Evolutionary conservation across 73 alveolate species (phyloP).

Genomic region (Paramecium primaurelia): DNA sequence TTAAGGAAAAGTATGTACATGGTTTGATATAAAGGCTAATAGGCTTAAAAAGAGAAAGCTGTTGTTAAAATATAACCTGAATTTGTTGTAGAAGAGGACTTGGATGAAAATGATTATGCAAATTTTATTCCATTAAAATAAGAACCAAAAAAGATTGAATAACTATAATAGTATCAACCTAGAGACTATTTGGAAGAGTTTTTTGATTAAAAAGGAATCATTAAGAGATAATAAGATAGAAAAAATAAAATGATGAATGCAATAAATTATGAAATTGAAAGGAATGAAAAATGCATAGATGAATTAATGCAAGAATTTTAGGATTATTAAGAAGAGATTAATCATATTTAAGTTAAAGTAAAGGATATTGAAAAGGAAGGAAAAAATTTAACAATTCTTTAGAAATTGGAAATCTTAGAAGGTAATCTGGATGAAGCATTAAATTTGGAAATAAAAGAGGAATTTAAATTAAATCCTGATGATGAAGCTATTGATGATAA

Average conservation of each 20-base stretch:
- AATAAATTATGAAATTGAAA: neutral
- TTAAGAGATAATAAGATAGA: neutral
- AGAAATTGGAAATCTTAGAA: neutral
- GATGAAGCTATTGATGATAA: neutral
- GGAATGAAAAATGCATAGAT: neutral
- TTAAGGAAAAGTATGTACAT: neutral
- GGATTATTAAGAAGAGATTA: neutral
- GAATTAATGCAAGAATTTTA: neutral
- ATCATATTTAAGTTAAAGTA: neutral
- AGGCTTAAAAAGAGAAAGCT: neutral
- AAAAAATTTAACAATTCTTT: neutral
- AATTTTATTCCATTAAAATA: neutral
- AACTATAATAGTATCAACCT: neutral
- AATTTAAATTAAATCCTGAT: neutral
- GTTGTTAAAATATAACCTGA: neutral
- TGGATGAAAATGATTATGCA: neutral
- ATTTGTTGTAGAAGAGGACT: neutral
- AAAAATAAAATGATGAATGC: slow-evolving; percentile 12
- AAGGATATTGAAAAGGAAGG: neutral
- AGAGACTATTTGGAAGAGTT: neutral
- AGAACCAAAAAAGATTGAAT: neutral
- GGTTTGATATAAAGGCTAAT: neutral
- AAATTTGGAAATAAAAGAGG: neutral
- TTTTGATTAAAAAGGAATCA: slow-evolving; percentile 33
- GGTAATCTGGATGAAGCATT: neutral